phyloP scores from a whole-genome alignment of 129 eudicot species.

The Ambrosia trifida region DNA sequence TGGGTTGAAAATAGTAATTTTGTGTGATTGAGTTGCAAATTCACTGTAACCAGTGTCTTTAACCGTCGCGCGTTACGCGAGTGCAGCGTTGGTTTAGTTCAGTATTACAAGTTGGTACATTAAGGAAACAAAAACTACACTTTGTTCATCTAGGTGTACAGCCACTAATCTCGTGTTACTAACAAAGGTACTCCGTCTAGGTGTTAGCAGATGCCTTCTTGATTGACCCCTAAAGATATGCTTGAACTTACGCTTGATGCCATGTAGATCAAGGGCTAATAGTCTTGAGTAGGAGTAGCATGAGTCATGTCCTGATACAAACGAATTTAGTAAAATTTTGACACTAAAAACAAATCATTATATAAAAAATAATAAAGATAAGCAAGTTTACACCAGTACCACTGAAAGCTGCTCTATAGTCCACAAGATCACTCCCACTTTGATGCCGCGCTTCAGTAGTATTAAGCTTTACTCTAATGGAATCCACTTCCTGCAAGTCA shows the following conservation, averaged over 20 bases:
- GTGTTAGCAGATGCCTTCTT: constrained; percentile 85
- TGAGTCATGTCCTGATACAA: constrained; percentile 73
- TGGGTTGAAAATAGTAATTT: no score
- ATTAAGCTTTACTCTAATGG: neutral
- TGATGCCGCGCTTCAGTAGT: neutral
- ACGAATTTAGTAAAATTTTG: no score
- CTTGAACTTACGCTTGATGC: constrained; percentile 72
- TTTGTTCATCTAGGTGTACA: constrained; percentile 5
- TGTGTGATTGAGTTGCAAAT: no score
- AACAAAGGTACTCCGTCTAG: constrained; percentile 95
- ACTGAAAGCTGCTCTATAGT: neutral
- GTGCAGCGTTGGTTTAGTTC: no score
- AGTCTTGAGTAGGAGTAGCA: constrained; percentile 82
- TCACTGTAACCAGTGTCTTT: no score
- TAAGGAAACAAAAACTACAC: no score
- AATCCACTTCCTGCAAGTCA: constrained; percentile 18
- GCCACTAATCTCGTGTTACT: constrained; percentile 84
- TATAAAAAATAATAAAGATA: no score
- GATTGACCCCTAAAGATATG: constrained; percentile 97
- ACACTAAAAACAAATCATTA: no score
- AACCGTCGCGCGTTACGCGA: no score
- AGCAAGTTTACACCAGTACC: no score
- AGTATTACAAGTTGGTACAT: no score
- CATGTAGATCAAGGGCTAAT: constrained; percentile 80
- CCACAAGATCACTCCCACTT: no score